Base-by-base conservation (phyloP, 2,329 filamentous ascomycete species). In the Aspergillus aculeatinus region DNA sequence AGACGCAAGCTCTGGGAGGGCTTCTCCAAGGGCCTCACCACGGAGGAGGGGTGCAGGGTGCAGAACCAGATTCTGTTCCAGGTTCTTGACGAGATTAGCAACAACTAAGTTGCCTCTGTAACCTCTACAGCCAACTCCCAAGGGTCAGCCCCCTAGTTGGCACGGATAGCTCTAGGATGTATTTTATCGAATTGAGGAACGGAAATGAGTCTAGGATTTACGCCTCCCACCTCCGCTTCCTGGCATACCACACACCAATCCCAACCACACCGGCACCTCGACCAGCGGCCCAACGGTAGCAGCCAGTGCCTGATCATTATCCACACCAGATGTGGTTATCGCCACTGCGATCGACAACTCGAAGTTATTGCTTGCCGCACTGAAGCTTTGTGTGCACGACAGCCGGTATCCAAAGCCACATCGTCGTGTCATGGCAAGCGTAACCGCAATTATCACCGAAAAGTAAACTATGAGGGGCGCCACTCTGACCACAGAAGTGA, bases 361-460 rank as follows among this genome's bases (percentile, higher is more conserved):
- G 69, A 96, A 96, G 72, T 96, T 96, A 71, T 96, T 96, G 73
- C 92, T 96, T 1, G 91, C 90, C 0, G 91, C 93, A 0, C 91
- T 96, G 68, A 96, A 95, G 70, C 90, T 92, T 76, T 96, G 91
- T 2, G 91, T 94, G 11, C 84, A 82, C 1, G 84, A 83, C 0
- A 92, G 73, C 35, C 82, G 82, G 71, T 96, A 96, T 0, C 85
- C 86, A 60, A 92, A 92, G 0, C 91, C 89, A n/a, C 89, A 76
- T 16, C 81, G 83, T 51, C 83, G 80, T 3, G 86, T 83, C 2
- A 87, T 76, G 48, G 79, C 79, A 1, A 95, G 79, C 0, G 91
- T 95, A 2, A 80, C 68, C 52, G 86, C 85, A 78, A 96, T 96
- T 58, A 95, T 85, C 61, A 88, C 74, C 1, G 86, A 67, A 69